A percentile compares a stretch with the other conserved stretches of the same genome.
Conservation (phyloP, 2,329 filamentous ascomycete species). For the Neoscytalidium dimidiatum region DNA sequence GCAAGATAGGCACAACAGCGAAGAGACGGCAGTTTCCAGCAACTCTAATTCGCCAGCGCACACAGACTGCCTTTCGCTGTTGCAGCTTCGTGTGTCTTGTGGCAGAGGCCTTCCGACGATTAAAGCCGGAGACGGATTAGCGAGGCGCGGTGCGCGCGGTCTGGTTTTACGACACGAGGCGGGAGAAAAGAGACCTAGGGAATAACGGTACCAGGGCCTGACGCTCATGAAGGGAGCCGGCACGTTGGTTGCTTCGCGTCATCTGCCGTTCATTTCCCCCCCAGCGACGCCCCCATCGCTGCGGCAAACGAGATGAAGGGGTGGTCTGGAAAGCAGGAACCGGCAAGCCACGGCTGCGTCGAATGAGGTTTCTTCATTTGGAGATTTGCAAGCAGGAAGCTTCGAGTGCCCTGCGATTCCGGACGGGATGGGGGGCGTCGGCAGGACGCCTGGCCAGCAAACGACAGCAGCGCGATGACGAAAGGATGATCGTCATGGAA, state of each 20-base stretch:
- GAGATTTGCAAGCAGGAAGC: not conserved
- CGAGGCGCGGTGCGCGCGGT: not conserved
- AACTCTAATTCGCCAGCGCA: no score
- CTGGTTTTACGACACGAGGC: not conserved
- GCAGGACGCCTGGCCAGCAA: not conserved
- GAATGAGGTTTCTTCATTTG: not conserved
- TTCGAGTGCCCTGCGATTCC: not conserved
- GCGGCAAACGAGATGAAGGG: not conserved
- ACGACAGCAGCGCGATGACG: not conserved
- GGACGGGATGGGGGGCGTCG: no score
- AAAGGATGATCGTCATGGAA: slow-evolving; percentile 10
- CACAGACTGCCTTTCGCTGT: not conserved
- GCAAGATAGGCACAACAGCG: no score
- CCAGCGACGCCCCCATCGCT: not conserved
- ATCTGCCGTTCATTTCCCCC: not conserved
- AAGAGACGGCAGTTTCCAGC: no score
- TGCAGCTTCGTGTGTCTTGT: not conserved
- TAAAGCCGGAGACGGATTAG: not conserved
- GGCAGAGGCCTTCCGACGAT: not conserved
- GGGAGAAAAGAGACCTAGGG: not conserved
- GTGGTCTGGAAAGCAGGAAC: not conserved
- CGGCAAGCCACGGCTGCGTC: not conserved
- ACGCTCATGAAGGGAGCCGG: not conserved
- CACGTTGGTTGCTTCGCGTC: not conserved
- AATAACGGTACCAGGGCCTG: no score